Evolutionary conservation across 2,329 filamentous ascomycete species (phyloP).

Genomic region (Emmonsiellopsis sp.): DNA sequence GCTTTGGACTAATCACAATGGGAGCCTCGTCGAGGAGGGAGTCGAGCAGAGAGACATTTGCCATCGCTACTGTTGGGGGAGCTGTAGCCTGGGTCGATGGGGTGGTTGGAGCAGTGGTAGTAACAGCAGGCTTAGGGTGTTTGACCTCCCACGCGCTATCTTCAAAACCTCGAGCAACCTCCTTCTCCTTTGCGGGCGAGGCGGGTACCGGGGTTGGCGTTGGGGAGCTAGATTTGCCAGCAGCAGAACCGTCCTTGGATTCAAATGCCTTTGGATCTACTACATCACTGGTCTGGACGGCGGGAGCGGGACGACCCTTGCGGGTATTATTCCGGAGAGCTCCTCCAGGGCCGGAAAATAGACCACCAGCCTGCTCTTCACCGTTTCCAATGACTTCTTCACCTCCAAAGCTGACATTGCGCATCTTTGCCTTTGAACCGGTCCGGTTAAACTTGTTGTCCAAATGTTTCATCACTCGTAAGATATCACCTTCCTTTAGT

Average conservation of each 20-base stretch:
- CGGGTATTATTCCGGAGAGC: conserved; percentile 87
- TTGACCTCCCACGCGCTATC: conserved; percentile 98
- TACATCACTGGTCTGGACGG: conserved; percentile 75
- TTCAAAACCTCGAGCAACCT: conserved; percentile 61
- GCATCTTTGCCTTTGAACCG: conserved; percentile 44
- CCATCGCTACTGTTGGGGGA: conserved; percentile 50
- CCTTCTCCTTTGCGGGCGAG: conserved; percentile 40
- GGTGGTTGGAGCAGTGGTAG: conserved; percentile 20
- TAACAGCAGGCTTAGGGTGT: conserved; percentile 52
- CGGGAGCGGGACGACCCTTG: conserved; percentile 77
- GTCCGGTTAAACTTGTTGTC: conserved; percentile 70
- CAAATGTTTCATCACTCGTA: conserved; percentile 84
- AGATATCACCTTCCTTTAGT: conserved; percentile 91
- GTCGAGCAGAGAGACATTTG: conserved; percentile 56
- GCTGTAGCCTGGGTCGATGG: conserved; percentile 33
- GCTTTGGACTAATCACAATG: conserved; percentile 37
- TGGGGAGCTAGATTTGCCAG: conserved; percentile 24
- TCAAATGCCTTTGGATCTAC: conserved; percentile 83
- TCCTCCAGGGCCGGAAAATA: conserved; percentile 92
- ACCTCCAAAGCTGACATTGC: conserved; percentile 44
- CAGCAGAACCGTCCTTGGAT: conserved; percentile 43
- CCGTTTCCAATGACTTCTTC: conserved; percentile 50
- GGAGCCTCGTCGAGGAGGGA: conserved; percentile 45
- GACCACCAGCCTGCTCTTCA: conserved; percentile 53
- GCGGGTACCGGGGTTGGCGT: conserved; percentile 41